phyloP scores from a whole-genome alignment of 2,329 filamentous ascomycete genomes.

The Fulvia fulva region DNA sequence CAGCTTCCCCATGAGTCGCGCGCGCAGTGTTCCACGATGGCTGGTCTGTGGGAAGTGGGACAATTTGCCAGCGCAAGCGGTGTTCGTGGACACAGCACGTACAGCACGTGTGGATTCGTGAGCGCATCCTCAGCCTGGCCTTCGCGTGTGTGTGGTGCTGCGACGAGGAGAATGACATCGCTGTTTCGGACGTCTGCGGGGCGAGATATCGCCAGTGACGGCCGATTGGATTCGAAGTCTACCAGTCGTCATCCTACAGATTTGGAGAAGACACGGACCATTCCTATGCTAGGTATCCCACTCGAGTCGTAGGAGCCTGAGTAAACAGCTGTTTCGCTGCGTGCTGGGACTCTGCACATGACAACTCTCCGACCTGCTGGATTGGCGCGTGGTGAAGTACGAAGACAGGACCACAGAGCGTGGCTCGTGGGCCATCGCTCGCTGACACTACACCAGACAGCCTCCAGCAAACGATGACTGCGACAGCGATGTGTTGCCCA shows the following conservation, averaged over 20 bases:
- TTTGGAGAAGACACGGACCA: background rate
- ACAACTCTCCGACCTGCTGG: background rate
- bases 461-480: background rate
- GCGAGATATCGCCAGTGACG: background rate
- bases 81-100: background rate
- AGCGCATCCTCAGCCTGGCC: background rate
- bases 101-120: background rate
- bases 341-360: background rate
- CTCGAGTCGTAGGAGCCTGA: background rate
- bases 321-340: background rate
- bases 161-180: no score
- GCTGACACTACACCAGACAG: background rate
- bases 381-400: background rate
- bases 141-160: background rate
- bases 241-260: slow-evolving; percentile 2
- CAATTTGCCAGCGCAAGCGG: background rate
- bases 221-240: background rate
- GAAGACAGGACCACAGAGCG: background rate
- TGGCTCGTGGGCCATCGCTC: background rate
- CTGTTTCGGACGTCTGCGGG: no score
- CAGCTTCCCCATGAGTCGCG: background rate
- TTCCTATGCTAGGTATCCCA: background rate
- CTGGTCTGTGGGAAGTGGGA: background rate
- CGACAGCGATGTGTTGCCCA: background rate
- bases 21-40: background rate